Conservation (phyloP, 2,329 filamentous ascomycete species). For the Fusarium marasasianum region DNA sequence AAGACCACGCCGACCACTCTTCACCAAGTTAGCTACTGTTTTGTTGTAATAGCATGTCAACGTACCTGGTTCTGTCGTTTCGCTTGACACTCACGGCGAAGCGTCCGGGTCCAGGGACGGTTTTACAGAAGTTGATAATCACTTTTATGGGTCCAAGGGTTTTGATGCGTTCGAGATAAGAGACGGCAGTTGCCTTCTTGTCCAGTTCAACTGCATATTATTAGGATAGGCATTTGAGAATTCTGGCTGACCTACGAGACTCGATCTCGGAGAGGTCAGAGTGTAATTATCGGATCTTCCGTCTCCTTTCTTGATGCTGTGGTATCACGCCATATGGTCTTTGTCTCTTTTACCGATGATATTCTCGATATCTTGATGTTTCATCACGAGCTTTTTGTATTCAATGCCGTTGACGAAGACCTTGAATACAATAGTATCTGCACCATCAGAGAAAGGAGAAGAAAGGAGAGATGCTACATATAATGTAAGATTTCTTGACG, state of each 20-base stretch:
- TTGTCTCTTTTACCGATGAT: too few relatives aligned
- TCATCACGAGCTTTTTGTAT: not conserved
- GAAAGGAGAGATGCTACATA: not conserved
- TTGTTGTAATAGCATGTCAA: not conserved
- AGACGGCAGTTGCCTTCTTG: not conserved
- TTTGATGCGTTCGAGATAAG: not conserved
- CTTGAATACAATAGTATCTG: not conserved
- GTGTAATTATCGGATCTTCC: too few relatives aligned
- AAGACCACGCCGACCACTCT: not conserved
- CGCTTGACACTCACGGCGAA: not conserved
- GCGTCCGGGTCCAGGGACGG: too few relatives aligned
- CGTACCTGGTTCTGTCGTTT: not conserved
- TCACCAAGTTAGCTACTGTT: not conserved
- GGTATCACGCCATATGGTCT: not conserved
- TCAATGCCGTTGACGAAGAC: not conserved
- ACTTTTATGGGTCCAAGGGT: accelerated
- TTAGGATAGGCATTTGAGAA: not conserved
- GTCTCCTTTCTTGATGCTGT: not conserved
- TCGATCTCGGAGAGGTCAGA: not conserved
- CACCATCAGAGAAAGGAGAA: accelerated
- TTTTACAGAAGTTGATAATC: not conserved
- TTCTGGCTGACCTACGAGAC: not conserved
- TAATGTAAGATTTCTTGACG: accelerated
- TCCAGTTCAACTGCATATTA: not conserved
- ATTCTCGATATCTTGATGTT: not conserved